Evolutionary conservation across 192 early-diverging fungal species (phyloP).

Genomic region (Haplosporangium gracile): DNA sequence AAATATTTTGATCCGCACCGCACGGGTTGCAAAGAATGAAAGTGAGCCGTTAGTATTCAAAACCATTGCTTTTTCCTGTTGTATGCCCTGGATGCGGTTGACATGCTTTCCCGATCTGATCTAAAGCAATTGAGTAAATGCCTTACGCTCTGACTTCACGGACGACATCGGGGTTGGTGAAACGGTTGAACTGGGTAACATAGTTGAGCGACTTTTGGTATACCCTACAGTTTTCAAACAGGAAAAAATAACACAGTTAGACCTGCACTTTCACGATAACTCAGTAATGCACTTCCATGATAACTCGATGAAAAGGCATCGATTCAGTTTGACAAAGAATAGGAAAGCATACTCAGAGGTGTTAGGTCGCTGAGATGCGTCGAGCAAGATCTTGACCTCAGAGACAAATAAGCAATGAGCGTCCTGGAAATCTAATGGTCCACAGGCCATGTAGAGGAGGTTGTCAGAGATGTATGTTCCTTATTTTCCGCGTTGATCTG

Average conservation of each 20-base stretch:
- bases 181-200: slow-evolving; percentile 85
- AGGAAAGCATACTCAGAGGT: slow-evolving; percentile 57
- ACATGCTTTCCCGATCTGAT: background rate
- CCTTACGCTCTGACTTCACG: slow-evolving; percentile 82
- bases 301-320: background rate
- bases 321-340: background rate
- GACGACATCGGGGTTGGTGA: slow-evolving; percentile 89
- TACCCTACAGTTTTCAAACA: slow-evolving; percentile 60
- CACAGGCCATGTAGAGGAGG: slow-evolving; percentile 8
- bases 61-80: background rate
- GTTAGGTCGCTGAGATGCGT: slow-evolving; percentile 67
- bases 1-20: slow-evolving; percentile 19
- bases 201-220: slow-evolving; percentile 90
- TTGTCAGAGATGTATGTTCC: background rate
- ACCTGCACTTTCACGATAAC: background rate
- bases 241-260: background rate
- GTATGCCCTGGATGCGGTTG: background rate
- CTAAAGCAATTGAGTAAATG: slow-evolving; percentile 18
- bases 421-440: slow-evolving; percentile 71
- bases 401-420: slow-evolving; percentile 80
- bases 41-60: background rate
- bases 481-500: background rate
- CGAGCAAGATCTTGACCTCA: slow-evolving; percentile 78
- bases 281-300: background rate
- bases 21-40: slow-evolving; percentile 11